These are phyloP conservation scores for Phytophthora quininea DNA, from an alignment of 352 stramenopile species.

Conservation along the genomic window DNA sequence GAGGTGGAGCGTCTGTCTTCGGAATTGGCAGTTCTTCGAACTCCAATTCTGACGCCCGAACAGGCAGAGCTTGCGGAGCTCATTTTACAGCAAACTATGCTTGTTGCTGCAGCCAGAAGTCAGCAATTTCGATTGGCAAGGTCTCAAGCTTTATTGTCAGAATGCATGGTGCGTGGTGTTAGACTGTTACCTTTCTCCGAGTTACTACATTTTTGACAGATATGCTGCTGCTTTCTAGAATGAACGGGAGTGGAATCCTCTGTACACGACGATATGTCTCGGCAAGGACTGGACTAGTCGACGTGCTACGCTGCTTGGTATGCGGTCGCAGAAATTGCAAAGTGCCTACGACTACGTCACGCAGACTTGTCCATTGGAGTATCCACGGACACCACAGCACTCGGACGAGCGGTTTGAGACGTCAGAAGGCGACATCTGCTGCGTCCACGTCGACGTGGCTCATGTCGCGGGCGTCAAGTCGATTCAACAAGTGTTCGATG, in stretches of 20 bases:
- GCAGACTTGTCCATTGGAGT: slow-evolving; percentile 5
- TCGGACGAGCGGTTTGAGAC: slow-evolving; percentile 14
- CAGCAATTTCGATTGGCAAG: slow-evolving; percentile 36
- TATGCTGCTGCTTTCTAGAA: background rate
- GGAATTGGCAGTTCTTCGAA: background rate
- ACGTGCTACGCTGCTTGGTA: slow-evolving; percentile 19
- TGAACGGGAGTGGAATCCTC: background rate
- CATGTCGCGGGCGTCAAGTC: slow-evolving; percentile 24
- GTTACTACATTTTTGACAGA: background rate
- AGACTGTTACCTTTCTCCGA: background rate
- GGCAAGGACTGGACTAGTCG: slow-evolving; percentile 16
- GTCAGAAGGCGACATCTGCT: slow-evolving; percentile 15
- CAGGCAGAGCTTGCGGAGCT: slow-evolving; percentile 1
- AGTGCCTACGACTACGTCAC: slow-evolving; percentile 17
- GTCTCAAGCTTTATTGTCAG: slow-evolving; percentile 26
- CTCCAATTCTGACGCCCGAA: background rate
- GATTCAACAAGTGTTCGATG: slow-evolving; percentile 30
- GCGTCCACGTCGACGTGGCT: slow-evolving; percentile 19
- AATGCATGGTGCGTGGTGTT: slow-evolving; percentile 17
- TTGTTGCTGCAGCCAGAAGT: slow-evolving; percentile 20
- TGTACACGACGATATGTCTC: background rate
- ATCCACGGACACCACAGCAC: background rate
- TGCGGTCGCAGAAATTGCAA: slow-evolving; percentile 19
- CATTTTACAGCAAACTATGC: slow-evolving; percentile 13
- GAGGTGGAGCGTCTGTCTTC: slow-evolving; percentile 1